Conservation (phyloP, 352 stramenopile genomes). For the Globisporangium radiosum region DNA sequence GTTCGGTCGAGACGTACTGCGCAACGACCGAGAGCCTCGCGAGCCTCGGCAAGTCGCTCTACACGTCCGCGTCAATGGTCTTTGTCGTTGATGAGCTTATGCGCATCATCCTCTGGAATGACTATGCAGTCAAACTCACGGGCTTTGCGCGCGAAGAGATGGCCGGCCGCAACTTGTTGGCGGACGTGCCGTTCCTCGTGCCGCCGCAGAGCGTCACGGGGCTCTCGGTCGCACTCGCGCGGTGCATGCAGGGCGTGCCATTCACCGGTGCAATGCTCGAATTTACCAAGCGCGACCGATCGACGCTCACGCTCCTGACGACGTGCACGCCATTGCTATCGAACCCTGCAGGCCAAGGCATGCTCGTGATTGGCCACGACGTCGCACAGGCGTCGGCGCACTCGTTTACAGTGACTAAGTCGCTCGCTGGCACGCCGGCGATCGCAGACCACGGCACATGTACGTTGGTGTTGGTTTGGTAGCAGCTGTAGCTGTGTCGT, state of each 20-base stretch:
- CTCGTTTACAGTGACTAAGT: constrained; percentile 34
- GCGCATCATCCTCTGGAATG: constrained; percentile 85
- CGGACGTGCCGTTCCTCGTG: constrained; percentile 69
- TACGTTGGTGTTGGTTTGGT: too few relatives aligned
- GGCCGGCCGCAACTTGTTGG: constrained; percentile 60
- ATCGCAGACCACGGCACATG: too few relatives aligned
- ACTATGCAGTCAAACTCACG: constrained; percentile 60
- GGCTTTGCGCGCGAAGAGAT: constrained; percentile 81
- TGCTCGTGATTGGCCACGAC: constrained; percentile 79
- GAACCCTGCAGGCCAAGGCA: constrained; percentile 68
- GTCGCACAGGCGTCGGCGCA: constrained; percentile 40
- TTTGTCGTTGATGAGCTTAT: constrained; percentile 83
- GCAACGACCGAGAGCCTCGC: constrained; percentile 68
- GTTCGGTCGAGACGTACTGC: constrained; percentile 67
- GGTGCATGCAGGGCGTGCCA: constrained; percentile 48
- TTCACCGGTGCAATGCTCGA: constrained; percentile 52
- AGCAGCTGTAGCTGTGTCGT: too few relatives aligned
- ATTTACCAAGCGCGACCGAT: constrained; percentile 47
- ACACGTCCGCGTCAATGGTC: constrained; percentile 64
- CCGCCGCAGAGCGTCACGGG: constrained; percentile 40
- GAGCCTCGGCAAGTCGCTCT: constrained; percentile 79
- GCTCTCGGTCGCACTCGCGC: constrained; percentile 50
- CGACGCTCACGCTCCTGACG: constrained; percentile 56
- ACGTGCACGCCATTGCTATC: constrained; percentile 67
- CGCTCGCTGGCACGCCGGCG: too few relatives aligned